Base-by-base conservation (phyloP, 768 basidiomycete species). In the Candolleomyces aberdarensis region DNA sequence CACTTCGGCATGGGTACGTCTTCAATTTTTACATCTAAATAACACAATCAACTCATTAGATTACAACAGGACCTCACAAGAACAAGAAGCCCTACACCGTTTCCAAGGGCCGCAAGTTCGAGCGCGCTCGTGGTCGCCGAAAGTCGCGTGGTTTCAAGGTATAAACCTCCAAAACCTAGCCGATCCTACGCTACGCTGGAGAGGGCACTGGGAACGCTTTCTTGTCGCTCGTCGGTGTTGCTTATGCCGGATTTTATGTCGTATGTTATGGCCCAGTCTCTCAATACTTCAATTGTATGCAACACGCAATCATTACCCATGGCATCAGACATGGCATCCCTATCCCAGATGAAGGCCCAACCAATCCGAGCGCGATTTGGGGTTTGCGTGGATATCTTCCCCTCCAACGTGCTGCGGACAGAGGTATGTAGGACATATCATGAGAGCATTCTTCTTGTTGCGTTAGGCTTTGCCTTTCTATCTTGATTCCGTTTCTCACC, bases 71-170 rank as follows among this genome's bases (percentile, higher is more conserved):
- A 66, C 95, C 95, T 59, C 93, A 96, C 88, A 94, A 98, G 80
- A 83, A 97, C 89, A 98, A 96, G 85, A 97, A 96, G 81, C 97
- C 97, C 52, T 91, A 94, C 81, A 92, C 95, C 51, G 83, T 80
- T 71, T 95, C 94, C 74, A 97, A 96, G 83, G 96, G 97, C 64
- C 92, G 96, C 86, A 98, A 97, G 88, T 96, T 97, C 89, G 96
- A 99, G 83, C 89, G 88, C 73, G 96, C 81, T 76, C 96, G 96
- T 87, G 96, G 96, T 83, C 92, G 96, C 85, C 87, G 96, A 91
- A 92, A 94, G 86, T 95, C 93, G 59, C 90, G 91, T 78, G 94
- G 92, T 69, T 96, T 95, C 92, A 96, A 95, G 84, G 91, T 95
- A 64, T 94, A 89, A 85, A 39, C 26, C 58, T 22, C 26, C 68